phyloP scores from a whole-genome alignment of 2,329 filamentous ascomycete species.

The Xylariales sp. region DNA sequence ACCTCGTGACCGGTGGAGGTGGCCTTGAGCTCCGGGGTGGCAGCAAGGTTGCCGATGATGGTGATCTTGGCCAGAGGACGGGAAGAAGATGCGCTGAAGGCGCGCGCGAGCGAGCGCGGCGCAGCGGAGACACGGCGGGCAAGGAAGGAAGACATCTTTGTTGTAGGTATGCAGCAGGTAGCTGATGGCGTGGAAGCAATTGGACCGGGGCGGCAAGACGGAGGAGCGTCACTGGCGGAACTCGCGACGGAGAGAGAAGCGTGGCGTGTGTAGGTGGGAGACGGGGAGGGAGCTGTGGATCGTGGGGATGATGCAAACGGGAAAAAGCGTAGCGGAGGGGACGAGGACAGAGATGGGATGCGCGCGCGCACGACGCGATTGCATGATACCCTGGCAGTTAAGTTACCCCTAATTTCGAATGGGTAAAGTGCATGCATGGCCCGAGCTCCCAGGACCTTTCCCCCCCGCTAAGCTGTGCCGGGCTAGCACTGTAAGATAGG shows the following conservation, averaged over 20 bases:
- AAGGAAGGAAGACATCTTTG: slow-evolving; percentile 43
- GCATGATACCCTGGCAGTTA: neutral
- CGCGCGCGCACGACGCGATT: slow-evolving; percentile 2
- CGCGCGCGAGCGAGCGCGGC: slow-evolving; percentile 49
- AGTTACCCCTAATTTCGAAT: neutral
- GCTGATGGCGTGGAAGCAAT: neutral
- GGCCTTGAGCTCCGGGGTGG: slow-evolving; percentile 68
- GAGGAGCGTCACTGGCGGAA: too few relatives aligned
- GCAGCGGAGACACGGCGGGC: slow-evolving; percentile 46
- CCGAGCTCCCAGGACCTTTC: slow-evolving; percentile 5
- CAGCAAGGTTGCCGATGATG: slow-evolving; percentile 79
- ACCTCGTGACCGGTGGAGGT: slow-evolving; percentile 70
- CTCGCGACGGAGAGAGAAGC: too few relatives aligned
- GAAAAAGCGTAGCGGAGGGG: too few relatives aligned
- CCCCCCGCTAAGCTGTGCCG: too few relatives aligned
- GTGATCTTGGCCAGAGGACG: slow-evolving; percentile 73
- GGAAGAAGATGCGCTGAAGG: slow-evolving; percentile 70
- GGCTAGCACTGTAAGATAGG: too few relatives aligned
- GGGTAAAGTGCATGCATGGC: neutral
- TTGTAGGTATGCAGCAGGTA: slow-evolving; percentile 1
- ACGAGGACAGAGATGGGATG: too few relatives aligned
- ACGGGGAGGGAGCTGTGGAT: too few relatives aligned
- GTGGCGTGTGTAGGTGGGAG: too few relatives aligned
- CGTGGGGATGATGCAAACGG: too few relatives aligned
- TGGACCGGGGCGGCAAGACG: neutral